A percentile compares a stretch with the other conserved stretches of the same genome.
Evolutionary conservation across 176 grass and related monocot species (phyloP).

Genomic region (Rhynchospora pubera): DNA sequence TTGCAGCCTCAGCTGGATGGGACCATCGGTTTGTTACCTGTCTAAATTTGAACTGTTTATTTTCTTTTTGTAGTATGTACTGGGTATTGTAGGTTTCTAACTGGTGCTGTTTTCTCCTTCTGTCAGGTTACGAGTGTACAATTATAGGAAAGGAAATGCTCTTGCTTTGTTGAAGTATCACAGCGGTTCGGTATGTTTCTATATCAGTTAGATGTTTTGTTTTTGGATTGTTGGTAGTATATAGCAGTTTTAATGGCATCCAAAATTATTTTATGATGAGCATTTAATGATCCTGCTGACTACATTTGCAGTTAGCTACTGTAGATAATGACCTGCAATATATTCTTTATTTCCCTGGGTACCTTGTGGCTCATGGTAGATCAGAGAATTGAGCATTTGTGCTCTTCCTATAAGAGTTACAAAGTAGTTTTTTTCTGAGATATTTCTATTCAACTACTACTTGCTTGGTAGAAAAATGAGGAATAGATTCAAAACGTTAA

Average conservation of each 20-base stretch:
- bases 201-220: neutral
- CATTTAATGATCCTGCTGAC: neutral
- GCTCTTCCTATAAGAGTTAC: neutral
- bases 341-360: neutral
- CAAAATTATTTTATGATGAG: neutral
- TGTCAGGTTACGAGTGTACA: slow-evolving; percentile 78
- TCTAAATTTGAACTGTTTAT: slow-evolving; percentile 16
- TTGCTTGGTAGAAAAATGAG: neutral
- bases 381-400: neutral
- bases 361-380: neutral
- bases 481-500: neutral
- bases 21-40: slow-evolving; percentile 63
- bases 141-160: slow-evolving; percentile 74
- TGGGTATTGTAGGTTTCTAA: slow-evolving; percentile 10
- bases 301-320: neutral
- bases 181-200: slow-evolving; percentile 44
- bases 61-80: slow-evolving; percentile 10
- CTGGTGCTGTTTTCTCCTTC: neutral
- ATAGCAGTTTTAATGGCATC: neutral
- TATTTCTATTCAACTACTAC: neutral
- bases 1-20: slow-evolving; percentile 84
- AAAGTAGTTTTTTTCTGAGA: neutral
- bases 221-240: neutral
- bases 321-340: neutral
- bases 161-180: slow-evolving; percentile 77